phyloP scores from a whole-genome alignment of 441 rosid genomes.

The Populus hybrid region DNA sequence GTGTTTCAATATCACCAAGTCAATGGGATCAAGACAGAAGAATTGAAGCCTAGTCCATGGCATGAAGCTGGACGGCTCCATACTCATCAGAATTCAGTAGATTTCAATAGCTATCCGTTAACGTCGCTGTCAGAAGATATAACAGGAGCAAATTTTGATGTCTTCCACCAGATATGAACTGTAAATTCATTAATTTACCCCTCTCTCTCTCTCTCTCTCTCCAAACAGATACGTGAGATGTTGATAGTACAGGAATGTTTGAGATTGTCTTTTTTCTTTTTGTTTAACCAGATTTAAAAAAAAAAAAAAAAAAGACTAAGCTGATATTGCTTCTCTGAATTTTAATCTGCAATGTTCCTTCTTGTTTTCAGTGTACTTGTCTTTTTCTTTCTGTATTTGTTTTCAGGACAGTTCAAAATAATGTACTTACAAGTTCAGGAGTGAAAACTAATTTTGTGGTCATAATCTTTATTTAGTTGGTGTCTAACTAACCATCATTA shows the following conservation, averaged over 20 bases:
- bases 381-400: conserved; percentile 16
- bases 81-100: conserved; percentile 31
- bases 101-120: conserved; percentile 45
- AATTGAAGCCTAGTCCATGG: conserved; percentile 36
- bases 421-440: conserved; percentile 24
- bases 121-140: conserved; percentile 53
- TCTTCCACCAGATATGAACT: conserved; percentile 43
- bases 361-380: background rate
- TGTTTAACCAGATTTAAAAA: background rate
- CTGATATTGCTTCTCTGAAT: conserved; percentile 7
- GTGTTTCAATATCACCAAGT: conserved; percentile 37
- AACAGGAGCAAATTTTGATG: conserved; percentile 44
- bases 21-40: conserved; percentile 39
- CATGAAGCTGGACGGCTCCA: conserved; percentile 28
- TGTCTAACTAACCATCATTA: conserved; percentile 16
- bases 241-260: conserved; percentile 36
- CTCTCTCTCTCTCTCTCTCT: background rate
- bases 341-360: background rate
- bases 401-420: conserved; percentile 20
- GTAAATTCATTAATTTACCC: conserved; percentile 25
- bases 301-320: conserved; percentile 2
- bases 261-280: conserved; percentile 7
- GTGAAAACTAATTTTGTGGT: conserved; percentile 27
- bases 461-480: conserved; percentile 3
- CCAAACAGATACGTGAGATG: conserved; percentile 21